Evolutionary conservation across 768 basidiomycete genomes (phyloP), one percentile per base, ranked within the genome.

Genomic region (Boletus rex-veris): DNA sequence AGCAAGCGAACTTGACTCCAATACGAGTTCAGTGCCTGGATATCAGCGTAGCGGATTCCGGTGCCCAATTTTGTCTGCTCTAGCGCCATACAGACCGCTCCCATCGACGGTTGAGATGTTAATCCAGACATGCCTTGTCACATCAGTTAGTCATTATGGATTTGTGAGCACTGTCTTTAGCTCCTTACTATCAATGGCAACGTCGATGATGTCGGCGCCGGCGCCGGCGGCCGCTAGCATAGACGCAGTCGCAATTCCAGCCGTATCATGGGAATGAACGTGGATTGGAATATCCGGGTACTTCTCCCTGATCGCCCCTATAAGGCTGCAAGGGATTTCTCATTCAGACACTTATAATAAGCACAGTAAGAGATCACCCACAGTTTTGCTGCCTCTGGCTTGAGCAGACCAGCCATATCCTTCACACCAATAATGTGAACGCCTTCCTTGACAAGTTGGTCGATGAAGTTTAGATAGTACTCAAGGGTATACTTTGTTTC

Each of bases 41-140:
- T 93, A 72, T 98, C 92, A 62, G 92, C 90, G 70, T 96, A 94
- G 48, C 90, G 88, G 66, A 99, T 99, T 55, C 97, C 97, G 19
- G 96, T 94, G 59, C 95, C 97, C 53, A 98, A 78, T 36, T 79
- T 74, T 36, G 92, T 94, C 75, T 99, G 97, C 75, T 99, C 97
- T 45, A 99, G 76, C 26, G 97, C 96, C 77, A 85, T 83, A 73
- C 88, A 89, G 36, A 99, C 84, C 33, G 97, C 97, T 63, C 97
- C 97, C 97, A 99, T 99, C 5, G 97, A 92, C 18, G 97, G 95
- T 67, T 99, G 97, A 18, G 97, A 98, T 47, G 97, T 99, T 60
- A 96, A 77, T 55, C 97, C 97, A 52, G 96, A 98, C 89, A 99
- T 96, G 75, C 92, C 93, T 96, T 64, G 26, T 41, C 38, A 24